Percentiles rank a stretch among this genome's conserved stretches.
Conservation (phyloP, 371 early-diverging fungal genomes). For the Mortierella sp. region DNA sequence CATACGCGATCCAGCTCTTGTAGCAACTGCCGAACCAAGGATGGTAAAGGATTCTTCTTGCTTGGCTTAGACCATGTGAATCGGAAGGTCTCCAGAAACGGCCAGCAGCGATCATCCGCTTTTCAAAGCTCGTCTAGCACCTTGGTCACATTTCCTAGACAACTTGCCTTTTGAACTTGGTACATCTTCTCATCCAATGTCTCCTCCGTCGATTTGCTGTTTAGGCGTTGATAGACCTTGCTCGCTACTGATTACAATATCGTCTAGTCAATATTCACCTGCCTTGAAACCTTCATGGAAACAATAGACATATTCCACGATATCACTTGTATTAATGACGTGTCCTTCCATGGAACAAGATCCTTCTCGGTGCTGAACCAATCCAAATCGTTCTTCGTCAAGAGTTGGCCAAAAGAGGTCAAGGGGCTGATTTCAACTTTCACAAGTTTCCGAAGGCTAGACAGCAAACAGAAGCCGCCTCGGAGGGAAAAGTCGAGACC, state of each 20-base stretch:
- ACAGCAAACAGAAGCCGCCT: not conserved
- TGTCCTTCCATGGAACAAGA: not conserved
- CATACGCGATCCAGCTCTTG: not conserved
- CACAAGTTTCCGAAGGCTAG: not conserved
- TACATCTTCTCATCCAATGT: not conserved
- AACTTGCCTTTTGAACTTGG: not conserved
- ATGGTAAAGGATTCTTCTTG: not conserved
- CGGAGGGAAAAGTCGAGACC: not conserved
- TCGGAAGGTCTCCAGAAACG: not conserved
- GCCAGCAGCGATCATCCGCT: not conserved
- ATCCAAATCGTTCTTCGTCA: not conserved
- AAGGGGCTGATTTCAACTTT: not conserved
- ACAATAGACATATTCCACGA: not conserved
- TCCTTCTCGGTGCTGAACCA: not conserved
- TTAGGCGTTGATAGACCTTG: not conserved
- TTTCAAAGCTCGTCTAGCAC: not conserved
- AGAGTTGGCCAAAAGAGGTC: no score
- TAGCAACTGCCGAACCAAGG: not conserved
- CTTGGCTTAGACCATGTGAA: not conserved
- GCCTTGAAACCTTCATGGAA: not conserved
- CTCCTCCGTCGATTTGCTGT: not conserved
- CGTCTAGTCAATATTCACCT: not conserved
- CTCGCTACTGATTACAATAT: not conserved
- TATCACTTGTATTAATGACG: not conserved
- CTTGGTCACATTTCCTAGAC: not conserved